Conservation (phyloP, 306 rosid genomes). For the Castanospermum australe region DNA sequence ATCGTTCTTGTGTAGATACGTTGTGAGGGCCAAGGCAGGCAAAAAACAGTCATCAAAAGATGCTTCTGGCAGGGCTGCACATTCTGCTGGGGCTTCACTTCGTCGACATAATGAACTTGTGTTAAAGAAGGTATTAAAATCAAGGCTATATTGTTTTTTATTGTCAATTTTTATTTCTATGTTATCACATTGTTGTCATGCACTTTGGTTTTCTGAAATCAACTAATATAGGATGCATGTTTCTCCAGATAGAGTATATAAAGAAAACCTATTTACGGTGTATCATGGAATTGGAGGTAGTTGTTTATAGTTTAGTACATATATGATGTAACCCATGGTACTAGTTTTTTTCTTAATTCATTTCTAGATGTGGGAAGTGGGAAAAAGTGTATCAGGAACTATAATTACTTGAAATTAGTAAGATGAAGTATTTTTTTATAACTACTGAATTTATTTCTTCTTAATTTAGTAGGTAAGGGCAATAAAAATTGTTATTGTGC, state of each 20-base stretch:
- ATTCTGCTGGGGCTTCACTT: constrained; percentile 95
- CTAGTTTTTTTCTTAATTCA: neutral
- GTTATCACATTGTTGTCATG: neutral
- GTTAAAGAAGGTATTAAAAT: constrained; percentile 68
- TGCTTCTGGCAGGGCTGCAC: constrained; percentile 73
- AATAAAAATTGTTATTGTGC: neutral
- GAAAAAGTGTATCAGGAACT: neutral
- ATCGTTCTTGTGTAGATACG: constrained; percentile 61
- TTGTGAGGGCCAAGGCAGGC: constrained; percentile 94
- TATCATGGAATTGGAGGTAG: neutral
- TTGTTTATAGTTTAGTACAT: neutral
- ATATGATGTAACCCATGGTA: neutral
- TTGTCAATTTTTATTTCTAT: constrained; percentile 1
- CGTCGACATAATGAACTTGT: constrained; percentile 87
- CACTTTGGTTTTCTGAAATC: constrained; percentile 8
- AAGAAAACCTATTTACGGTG: neutral
- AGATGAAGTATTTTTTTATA: neutral
- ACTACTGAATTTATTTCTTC: neutral
- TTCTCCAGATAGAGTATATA: neutral
- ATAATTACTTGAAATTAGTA: neutral
- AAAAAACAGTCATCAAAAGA: constrained; percentile 92
- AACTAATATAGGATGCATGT: neutral
- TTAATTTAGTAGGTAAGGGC: neutral
- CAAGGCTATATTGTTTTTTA: neutral
- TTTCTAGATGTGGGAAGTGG: neutral